Percentiles rank a stretch among this genome's conserved stretches.
Conservation (phyloP, 495 filamentous ascomycete species). For the Tuber indicum region DNA sequence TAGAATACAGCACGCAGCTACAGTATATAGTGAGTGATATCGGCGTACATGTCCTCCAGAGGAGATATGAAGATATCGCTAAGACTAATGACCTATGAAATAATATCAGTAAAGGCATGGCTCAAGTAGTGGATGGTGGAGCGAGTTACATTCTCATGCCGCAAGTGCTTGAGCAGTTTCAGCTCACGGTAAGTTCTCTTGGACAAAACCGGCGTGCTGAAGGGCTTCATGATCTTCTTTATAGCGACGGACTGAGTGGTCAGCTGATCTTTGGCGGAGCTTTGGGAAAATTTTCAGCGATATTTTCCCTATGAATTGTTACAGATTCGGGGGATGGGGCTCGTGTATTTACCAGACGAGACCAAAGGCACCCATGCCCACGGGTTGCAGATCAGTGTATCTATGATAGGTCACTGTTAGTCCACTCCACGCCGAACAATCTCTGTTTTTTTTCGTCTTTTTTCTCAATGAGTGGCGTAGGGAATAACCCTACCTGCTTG, state of each 20-base stretch:
- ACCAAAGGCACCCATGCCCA: conserved; percentile 98
- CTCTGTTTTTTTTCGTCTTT: conserved; percentile 1
- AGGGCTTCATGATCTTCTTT: conserved; percentile 99
- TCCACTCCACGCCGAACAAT: conserved; percentile 1
- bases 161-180: conserved; percentile 93
- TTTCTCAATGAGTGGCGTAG: conserved; percentile 16
- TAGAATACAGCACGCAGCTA: conserved; percentile 25
- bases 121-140: neutral
- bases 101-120: conserved; percentile 32
- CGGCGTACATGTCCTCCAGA: conserved; percentile 87
- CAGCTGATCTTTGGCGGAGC: conserved; percentile 94
- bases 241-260: conserved; percentile 91
- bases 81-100: conserved; percentile 78
- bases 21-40: neutral
- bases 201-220: conserved; percentile 93
- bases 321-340: neutral
- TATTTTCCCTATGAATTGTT: neutral
- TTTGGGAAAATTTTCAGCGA: conserved; percentile 43
- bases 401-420: conserved; percentile 47
- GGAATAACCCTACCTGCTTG: conserved; percentile 67
- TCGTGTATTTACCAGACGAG: conserved; percentile 73
- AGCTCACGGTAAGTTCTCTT: conserved; percentile 96
- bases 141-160: conserved; percentile 81
- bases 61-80: conserved; percentile 99
- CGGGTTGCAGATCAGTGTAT: conserved; percentile 95